These are phyloP conservation scores for Carpinus viminea DNA, from an alignment of 306 rosid genomes.

Conservation along the genomic window DNA sequence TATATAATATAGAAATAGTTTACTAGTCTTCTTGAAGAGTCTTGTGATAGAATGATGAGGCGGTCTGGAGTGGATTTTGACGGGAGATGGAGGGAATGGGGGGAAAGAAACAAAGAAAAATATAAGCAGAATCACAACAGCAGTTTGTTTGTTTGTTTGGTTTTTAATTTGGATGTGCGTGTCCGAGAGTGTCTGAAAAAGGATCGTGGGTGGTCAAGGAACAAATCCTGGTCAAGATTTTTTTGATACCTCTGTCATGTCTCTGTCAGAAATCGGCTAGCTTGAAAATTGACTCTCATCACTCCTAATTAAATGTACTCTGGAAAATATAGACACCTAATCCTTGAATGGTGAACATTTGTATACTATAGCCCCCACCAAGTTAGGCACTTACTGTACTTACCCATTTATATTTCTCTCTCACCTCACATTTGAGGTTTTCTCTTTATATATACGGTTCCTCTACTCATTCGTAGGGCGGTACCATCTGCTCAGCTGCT, in stretches of 20 bases:
- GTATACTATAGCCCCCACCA: conserved; percentile 3
- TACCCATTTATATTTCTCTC: not conserved
- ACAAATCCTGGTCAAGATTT: conserved; percentile 12
- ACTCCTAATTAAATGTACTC: conserved; percentile 26
- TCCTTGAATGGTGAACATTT: conserved; percentile 19
- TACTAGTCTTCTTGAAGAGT: not conserved
- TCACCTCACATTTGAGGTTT: not conserved
- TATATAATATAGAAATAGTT: not conserved
- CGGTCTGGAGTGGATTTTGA: not conserved
- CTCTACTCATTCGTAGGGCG: not conserved
- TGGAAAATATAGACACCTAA: conserved; percentile 21
- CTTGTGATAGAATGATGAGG: not conserved
- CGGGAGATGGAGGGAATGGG: not conserved
- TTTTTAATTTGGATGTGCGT: not conserved
- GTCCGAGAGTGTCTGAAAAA: not conserved
- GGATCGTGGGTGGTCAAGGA: conserved; percentile 15
- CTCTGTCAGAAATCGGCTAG: conserved; percentile 23
- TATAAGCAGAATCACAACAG: not conserved
- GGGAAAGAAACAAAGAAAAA: not conserved
- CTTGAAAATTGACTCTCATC: conserved; percentile 35
- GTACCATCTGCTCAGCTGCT: conserved; percentile 6
- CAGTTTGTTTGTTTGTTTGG: not conserved
- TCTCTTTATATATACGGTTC: not conserved
- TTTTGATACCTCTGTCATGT: conserved; percentile 21
- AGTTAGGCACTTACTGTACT: not conserved